Percentiles rank a stretch among this genome's conserved stretches.
Conservation (phyloP, 129 eudicot species). For the Saussurea involucrata region DNA sequence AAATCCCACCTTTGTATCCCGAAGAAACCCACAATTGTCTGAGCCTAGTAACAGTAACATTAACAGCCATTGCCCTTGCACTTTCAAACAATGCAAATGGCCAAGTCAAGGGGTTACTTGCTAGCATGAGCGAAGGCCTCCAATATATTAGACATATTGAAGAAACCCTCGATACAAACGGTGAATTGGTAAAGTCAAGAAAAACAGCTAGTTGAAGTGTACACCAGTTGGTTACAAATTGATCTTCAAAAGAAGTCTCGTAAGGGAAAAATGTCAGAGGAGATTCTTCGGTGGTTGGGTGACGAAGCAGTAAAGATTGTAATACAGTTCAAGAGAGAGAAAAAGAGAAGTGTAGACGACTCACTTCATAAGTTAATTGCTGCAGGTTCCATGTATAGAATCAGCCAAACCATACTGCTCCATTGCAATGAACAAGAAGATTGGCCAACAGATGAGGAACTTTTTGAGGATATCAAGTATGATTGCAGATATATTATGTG, state of each 20-base stretch:
- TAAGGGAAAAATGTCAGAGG: slow-evolving; percentile 21
- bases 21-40: slow-evolving; percentile 28
- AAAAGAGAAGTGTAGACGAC: not conserved
- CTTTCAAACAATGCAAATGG: slow-evolving; percentile 11
- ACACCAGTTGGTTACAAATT: slow-evolving; percentile 33
- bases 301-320: slow-evolving; percentile 15
- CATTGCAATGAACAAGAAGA: not conserved
- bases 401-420: slow-evolving; percentile 16
- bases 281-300: slow-evolving; percentile 21
- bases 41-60: slow-evolving; percentile 32
- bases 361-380: slow-evolving; percentile 20
- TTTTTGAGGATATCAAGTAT: slow-evolving; percentile 22
- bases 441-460: not conserved
- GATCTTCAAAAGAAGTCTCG: slow-evolving; percentile 29
- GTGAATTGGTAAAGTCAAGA: not conserved
- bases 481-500: slow-evolving; percentile 28
- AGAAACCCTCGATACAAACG: slow-evolving; percentile 10
- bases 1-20: slow-evolving; percentile 4
- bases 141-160: slow-evolving; percentile 15
- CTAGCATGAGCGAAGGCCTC: slow-evolving; percentile 30
- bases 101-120: not conserved
- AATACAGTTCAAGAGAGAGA: slow-evolving; percentile 1
- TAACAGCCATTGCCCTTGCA: slow-evolving; percentile 36
- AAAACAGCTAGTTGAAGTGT: slow-evolving; percentile 38
- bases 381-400: slow-evolving; percentile 41